A percentile compares a stretch with the other conserved stretches of the same genome.
Evolutionary conservation across 192 early-diverging fungal genomes (phyloP).

Genomic region (Cladochytrium replicatum): DNA sequence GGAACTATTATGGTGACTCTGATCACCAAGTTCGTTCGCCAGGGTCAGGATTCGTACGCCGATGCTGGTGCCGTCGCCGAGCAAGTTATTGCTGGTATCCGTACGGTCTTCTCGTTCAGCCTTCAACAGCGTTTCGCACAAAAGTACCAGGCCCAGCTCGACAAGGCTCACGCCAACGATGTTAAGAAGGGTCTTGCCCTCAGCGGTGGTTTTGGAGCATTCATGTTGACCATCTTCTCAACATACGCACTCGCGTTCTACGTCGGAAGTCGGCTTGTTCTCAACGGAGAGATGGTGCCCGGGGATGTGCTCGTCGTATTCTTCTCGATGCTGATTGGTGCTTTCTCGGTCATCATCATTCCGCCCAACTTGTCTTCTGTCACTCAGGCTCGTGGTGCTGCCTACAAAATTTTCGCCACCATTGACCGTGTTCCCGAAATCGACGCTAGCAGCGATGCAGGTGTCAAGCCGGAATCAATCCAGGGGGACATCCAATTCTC

Average conservation of each 20-base stretch:
- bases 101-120: slow-evolving; percentile 83
- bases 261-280: slow-evolving; percentile 53
- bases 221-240: slow-evolving; percentile 66
- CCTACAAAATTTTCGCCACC: slow-evolving; percentile 34
- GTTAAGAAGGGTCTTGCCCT: slow-evolving; percentile 46
- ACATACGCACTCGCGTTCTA: slow-evolving; percentile 73
- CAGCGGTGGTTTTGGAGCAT: slow-evolving; percentile 59
- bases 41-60: slow-evolving; percentile 64
- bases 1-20: slow-evolving; percentile 44
- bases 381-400: slow-evolving; percentile 30
- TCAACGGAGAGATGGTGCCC: slow-evolving; percentile 31
- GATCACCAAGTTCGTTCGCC: slow-evolving; percentile 22
- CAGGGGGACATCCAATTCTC: slow-evolving; percentile 32
- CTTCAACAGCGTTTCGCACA: slow-evolving; percentile 57
- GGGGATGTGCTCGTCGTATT: slow-evolving; percentile 36
- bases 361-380: slow-evolving; percentile 27
- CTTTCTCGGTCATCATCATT: slow-evolving; percentile 30
- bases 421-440: slow-evolving; percentile 38
- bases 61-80: slow-evolving; percentile 78
- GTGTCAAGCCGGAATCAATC: slow-evolving; percentile 20
- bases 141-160: slow-evolving; percentile 55
- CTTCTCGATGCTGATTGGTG: slow-evolving; percentile 32
- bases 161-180: slow-evolving; percentile 51
- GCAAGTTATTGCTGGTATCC: slow-evolving; percentile 73
- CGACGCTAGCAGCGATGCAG: slow-evolving; percentile 23